These are phyloP conservation scores for Eruca vesicaria DNA, from an alignment of 441 rosid genomes.

Conservation along the genomic window DNA sequence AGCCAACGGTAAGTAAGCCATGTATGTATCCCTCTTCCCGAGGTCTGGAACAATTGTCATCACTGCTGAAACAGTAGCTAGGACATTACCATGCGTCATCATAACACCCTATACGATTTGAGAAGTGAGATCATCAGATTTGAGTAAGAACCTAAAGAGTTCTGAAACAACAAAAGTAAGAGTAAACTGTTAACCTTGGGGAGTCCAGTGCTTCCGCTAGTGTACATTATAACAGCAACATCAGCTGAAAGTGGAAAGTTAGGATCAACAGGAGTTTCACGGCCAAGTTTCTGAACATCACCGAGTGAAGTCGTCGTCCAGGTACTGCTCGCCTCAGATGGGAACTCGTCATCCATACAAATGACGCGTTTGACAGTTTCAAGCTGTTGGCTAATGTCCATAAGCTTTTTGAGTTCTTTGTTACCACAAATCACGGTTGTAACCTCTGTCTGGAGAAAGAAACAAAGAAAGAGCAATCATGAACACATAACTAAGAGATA, in stretches of 20 bases:
- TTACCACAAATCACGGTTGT: slow-evolving; percentile 90
- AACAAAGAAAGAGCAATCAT: slow-evolving; percentile 13
- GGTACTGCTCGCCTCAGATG: slow-evolving; percentile 51
- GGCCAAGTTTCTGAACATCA: slow-evolving; percentile 75
- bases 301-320: slow-evolving; percentile 66
- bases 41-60: slow-evolving; percentile 91
- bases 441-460: slow-evolving; percentile 74
- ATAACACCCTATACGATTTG: slow-evolving; percentile 79
- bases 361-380: slow-evolving; percentile 82
- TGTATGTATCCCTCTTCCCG: slow-evolving; percentile 77
- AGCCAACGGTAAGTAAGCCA: slow-evolving; percentile 94
- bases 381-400: slow-evolving; percentile 81
- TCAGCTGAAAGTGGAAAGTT: slow-evolving; percentile 79
- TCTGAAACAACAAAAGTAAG: neutral
- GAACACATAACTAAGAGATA: slow-evolving; percentile 4
- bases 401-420: slow-evolving; percentile 84
- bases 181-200: slow-evolving; percentile 69
- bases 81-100: slow-evolving; percentile 97
- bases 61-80: slow-evolving; percentile 90
- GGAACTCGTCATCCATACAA: slow-evolving; percentile 80
- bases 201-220: slow-evolving; percentile 97
- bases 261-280: slow-evolving; percentile 60
- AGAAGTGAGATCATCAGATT: neutral
- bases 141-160: neutral
- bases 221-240: slow-evolving; percentile 95